These are phyloP conservation scores for Ceratobasidium sp. DNA, from an alignment of 1,284 basidiomycete species.

Conservation along the genomic window DNA sequence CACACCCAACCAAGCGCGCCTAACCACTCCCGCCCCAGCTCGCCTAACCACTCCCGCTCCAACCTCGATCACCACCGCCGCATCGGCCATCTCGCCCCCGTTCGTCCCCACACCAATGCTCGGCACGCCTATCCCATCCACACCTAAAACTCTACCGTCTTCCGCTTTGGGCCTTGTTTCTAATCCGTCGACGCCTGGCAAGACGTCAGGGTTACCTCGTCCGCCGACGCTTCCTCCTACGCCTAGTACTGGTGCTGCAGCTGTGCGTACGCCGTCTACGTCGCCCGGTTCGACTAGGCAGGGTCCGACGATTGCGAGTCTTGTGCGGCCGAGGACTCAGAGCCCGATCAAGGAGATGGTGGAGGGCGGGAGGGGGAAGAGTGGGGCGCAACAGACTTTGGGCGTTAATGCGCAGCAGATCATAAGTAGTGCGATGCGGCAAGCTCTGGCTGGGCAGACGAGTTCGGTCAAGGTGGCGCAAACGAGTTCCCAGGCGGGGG, in stretches of 20 bases:
- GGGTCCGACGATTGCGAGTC: slow-evolving; percentile 33
- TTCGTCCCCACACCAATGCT: slow-evolving; percentile 42
- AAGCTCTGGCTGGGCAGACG: no score
- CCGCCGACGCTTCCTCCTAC: background rate
- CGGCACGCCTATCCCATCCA: slow-evolving; percentile 2
- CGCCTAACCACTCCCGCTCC: slow-evolving; percentile 1
- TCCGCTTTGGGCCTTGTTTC: background rate
- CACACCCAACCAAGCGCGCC: background rate
- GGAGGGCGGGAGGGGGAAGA: background rate
- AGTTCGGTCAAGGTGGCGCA: background rate
- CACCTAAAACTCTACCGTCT: slow-evolving; percentile 5
- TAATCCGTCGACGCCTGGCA: slow-evolving; percentile 12
- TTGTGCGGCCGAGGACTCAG: slow-evolving; percentile 14
- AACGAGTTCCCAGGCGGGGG: background rate
- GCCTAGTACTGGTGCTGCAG: background rate
- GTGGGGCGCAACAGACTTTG: no score
- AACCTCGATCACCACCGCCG: background rate
- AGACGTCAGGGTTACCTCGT: background rate
- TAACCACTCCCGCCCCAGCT: background rate
- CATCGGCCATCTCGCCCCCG: slow-evolving; percentile 29
- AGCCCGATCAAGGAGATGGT: background rate
- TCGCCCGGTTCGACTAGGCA: background rate
- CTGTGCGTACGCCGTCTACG: background rate
- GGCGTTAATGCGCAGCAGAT: no score
- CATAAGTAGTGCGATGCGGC: no score